Evolutionary conservation across 1,139 yeast species (phyloP).

Genomic region (Dujonia santamariae): DNA sequence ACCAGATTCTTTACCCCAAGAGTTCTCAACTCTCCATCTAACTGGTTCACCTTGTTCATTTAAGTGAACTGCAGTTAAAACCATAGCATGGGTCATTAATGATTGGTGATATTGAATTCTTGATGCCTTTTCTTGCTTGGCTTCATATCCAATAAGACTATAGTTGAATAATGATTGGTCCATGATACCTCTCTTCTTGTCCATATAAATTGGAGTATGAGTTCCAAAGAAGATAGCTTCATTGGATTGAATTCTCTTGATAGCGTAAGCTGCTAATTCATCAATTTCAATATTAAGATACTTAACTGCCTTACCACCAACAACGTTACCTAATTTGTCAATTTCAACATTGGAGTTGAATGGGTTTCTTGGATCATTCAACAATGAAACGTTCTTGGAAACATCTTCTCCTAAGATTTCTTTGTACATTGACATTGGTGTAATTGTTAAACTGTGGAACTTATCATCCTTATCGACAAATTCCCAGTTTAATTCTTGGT

Average conservation of each 20-base stretch:
- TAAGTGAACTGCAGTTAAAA: conserved; percentile 20
- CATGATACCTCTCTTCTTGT: conserved; percentile 18
- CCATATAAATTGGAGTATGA: conserved; percentile 18
- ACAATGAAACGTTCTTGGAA: conserved; percentile 9
- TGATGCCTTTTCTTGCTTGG: conserved; percentile 41
- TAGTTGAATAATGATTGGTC: conserved; percentile 15
- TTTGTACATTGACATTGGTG: conserved; percentile 15
- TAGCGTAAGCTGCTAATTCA: conserved; percentile 13
- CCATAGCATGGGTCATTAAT: conserved; percentile 25
- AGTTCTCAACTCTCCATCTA: conserved; percentile 17
- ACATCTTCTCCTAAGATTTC: conserved; percentile 13
- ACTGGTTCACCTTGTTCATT: conserved; percentile 14
- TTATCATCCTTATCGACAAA: conserved; percentile 14
- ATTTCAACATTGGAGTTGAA: conserved; percentile 15
- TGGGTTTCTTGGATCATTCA: conserved; percentile 12
- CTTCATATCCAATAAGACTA: conserved; percentile 12
- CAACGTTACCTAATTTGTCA: conserved; percentile 16
- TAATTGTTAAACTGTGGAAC: conserved; percentile 10
- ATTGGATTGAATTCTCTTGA: conserved; percentile 13
- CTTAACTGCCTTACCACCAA: conserved; percentile 13
- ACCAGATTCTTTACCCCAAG: conserved; percentile 18
- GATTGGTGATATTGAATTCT: conserved; percentile 56
- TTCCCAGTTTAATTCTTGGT: conserved; percentile 14
- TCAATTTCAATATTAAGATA: conserved; percentile 15
- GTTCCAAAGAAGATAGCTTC: conserved; percentile 17